These are phyloP conservation scores for Oryza meyeriana DNA, from an alignment of 176 grass and related monocot genomes.

Conservation along the genomic window DNA sequence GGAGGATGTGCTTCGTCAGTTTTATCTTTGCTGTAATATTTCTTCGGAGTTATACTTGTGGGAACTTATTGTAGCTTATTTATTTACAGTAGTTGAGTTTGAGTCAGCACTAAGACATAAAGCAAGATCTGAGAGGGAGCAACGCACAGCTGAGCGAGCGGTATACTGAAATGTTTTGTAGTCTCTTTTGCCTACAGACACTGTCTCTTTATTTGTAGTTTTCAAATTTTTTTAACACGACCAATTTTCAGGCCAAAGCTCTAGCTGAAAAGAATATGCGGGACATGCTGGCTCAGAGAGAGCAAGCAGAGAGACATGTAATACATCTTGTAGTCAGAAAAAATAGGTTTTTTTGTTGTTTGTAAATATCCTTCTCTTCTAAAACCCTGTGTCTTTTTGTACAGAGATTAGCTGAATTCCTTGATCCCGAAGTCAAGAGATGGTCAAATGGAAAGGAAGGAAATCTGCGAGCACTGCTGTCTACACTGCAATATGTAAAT, in stretches of 20 bases:
- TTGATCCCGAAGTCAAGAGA: conserved; percentile 94
- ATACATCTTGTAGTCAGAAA: conserved; percentile 25
- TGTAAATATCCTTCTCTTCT: conserved; percentile 19
- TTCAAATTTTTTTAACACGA: conserved; percentile 20
- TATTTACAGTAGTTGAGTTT: conserved; percentile 48
- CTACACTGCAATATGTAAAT: conserved; percentile 95
- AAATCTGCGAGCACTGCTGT: conserved; percentile 93
- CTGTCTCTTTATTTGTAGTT: conserved; percentile 1
- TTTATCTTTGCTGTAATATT: not conserved
- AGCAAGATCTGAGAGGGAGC: conserved; percentile 88
- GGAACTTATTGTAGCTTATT: conserved; percentile 1
- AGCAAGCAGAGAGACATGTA: conserved; percentile 91
- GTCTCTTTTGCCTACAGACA: conserved; percentile 23
- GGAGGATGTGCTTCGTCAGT: conserved; percentile 1
- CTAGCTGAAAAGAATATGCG: conserved; percentile 90
- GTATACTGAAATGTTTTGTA: conserved; percentile 49
- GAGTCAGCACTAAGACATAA: conserved; percentile 84
- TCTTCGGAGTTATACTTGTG: not conserved
- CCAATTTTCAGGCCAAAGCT: conserved; percentile 81
- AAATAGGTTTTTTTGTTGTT: not conserved
- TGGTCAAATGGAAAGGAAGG: conserved; percentile 99
- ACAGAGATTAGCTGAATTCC: conserved; percentile 91
- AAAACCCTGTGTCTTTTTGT: conserved; percentile 19
- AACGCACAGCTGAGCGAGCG: conserved; percentile 79
- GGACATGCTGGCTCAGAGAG: conserved; percentile 90